Base-by-base conservation (phyloP, 192 early-diverging fungal species). In the Podila epigama region DNA sequence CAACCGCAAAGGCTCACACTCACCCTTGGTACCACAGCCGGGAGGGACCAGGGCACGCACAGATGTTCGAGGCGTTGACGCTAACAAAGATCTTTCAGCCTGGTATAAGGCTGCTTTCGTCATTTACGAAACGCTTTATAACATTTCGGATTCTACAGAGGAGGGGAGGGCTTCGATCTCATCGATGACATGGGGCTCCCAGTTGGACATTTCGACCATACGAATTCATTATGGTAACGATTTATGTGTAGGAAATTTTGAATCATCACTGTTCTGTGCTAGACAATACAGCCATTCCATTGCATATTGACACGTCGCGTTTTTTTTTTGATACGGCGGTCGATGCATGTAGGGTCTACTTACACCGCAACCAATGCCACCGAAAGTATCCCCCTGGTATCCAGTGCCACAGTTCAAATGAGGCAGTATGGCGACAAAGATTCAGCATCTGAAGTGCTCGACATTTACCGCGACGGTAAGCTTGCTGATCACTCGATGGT, bases 391-490 rank as follows among this genome's bases (percentile, higher is more conserved):
- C 71, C 64, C 2, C 59, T 68, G 0, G 65, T 51, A 1, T 75
- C 71, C 7, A 55, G 71, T 28, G 34, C 66, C 28, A 75, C 65
- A 34, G 71, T 67, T 2, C 53, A 75, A 31, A 75, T 75, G 64
- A 60, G 71, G 11, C 44, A 67, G 27, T 75, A 75, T 41, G 71
- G 71, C 37, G 71, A 75, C 25, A 75, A 66, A 11, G 71, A 66
- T 3, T 67, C 71, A 18, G 71, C 71, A 3, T 52, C 58, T 10
- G 62, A 62, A 39, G 40, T 75, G 7, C 48, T 75, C 9, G 28
- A 32, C 15, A 66, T 67, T 29, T 65, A 65, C 3, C 48, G 63
- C 34, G 57, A 57, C 8, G 58, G 63, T 15, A 32, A 34, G 13
- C 22, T 75, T 27, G 13, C 32, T 20, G 65, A 57, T 10, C 40